These are phyloP conservation scores for Fonsecaea monophora DNA, from an alignment of 2,329 filamentous ascomycete genomes.

Conservation along the genomic window DNA sequence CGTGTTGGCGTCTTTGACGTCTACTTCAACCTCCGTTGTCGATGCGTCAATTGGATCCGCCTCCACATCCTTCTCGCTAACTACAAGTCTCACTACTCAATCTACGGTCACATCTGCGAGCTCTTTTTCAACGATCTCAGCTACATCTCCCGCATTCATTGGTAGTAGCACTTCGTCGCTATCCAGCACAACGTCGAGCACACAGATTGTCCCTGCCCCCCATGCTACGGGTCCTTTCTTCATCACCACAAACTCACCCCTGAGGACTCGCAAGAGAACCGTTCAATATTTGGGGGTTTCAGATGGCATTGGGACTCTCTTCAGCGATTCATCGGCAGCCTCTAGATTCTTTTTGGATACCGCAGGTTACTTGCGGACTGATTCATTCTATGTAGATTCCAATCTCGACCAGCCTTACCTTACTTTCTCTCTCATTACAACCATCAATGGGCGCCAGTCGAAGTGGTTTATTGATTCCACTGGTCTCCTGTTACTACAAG, in stretches of 20 bases:
- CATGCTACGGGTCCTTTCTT: conserved; percentile 13
- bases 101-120: background rate
- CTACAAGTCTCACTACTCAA: background rate
- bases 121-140: background rate
- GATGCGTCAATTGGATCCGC: background rate
- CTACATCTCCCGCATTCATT: background rate
- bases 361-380: conserved; percentile 24
- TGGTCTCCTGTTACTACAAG: conserved; percentile 12
- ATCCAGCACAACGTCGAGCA: conserved; percentile 1
- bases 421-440: conserved; percentile 22
- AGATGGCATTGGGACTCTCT: conserved; percentile 20
- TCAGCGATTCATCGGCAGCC: conserved; percentile 22
- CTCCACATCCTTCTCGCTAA: background rate
- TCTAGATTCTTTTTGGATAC: conserved; percentile 28
- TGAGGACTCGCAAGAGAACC: conserved; percentile 32
- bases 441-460: background rate
- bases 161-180: background rate
- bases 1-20: background rate
- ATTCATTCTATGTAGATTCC: conserved; percentile 23
- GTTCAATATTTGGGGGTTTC: conserved; percentile 32
- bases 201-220: background rate
- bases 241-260: conserved; percentile 16
- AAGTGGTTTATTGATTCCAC: conserved; percentile 13
- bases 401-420: conserved; percentile 28
- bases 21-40: background rate